phyloP scores from a whole-genome alignment of 495 filamentous ascomycete species.

The Tricharina praecox region DNA sequence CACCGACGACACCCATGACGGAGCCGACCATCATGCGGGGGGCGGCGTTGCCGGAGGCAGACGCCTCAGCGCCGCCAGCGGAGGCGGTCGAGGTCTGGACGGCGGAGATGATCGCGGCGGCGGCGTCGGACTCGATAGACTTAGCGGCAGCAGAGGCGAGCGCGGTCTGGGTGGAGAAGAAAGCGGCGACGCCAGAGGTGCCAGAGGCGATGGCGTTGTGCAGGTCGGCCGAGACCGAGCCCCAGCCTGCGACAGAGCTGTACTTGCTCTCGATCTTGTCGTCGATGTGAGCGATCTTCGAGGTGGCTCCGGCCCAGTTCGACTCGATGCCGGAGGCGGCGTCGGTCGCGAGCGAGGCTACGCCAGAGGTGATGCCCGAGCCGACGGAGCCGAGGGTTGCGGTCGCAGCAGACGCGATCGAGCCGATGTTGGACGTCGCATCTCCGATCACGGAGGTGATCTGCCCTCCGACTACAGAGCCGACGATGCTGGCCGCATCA shows the following conservation, averaged over 20 bases:
- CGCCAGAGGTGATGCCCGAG: slow-evolving; percentile 1
- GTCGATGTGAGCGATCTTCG: not conserved
- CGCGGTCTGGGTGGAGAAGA: slow-evolving; percentile 6
- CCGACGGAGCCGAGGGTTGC: slow-evolving; percentile 2
- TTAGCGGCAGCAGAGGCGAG: slow-evolving; percentile 7
- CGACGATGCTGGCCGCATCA: slow-evolving; percentile 1
- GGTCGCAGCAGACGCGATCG: slow-evolving; percentile 3
- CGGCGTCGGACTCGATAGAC: slow-evolving; percentile 6
- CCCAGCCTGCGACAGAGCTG: not conserved
- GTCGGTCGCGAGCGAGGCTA: not conserved
- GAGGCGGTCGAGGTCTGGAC: slow-evolving; percentile 10
- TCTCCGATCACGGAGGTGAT: slow-evolving; percentile 1
- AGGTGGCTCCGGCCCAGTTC: slow-evolving; percentile 7
- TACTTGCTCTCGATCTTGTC: not conserved
- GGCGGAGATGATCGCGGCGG: slow-evolving; percentile 10
- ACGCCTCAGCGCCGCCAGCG: not conserved
- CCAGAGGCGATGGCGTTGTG: slow-evolving; percentile 6
- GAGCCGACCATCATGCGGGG: not conserved
- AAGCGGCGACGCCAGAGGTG: slow-evolving; percentile 8
- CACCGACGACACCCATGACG: not conserved
- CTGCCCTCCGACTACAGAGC: not conserved
- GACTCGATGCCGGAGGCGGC: not conserved
- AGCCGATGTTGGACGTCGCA: not conserved
- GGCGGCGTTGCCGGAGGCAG: not conserved
- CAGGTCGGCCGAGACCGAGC: slow-evolving; percentile 4